A percentile compares a stretch with the other conserved stretches of the same genome.
Conservation (phyloP, 495 filamentous ascomycete genomes). For the Tuber magnatum region DNA sequence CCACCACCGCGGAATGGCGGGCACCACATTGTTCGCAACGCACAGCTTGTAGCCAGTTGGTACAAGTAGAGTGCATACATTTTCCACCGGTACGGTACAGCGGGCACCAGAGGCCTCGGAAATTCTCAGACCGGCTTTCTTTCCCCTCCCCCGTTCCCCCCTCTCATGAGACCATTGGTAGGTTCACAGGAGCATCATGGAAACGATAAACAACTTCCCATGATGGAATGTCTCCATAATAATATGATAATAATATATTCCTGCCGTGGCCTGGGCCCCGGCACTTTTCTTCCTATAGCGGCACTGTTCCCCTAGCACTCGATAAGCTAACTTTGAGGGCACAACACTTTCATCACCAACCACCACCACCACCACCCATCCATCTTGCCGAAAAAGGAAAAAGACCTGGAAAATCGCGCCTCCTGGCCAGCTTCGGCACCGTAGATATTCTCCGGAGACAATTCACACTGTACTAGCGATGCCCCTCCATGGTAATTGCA, state of each 20-base stretch:
- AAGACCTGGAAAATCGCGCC: neutral
- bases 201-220: neutral
- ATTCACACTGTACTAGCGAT: conserved; percentile 4
- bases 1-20: conserved; percentile 12
- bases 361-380: neutral
- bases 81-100: conserved; percentile 5
- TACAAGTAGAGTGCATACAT: conserved; percentile 5
- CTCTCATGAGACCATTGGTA: neutral
- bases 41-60: conserved; percentile 11
- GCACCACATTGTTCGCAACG: conserved; percentile 4
- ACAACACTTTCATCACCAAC: neutral
- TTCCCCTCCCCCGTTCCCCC: neutral
- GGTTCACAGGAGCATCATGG: neutral
- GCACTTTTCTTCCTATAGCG: neutral
- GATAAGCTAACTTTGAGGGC: neutral
- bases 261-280: neutral
- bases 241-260: neutral
- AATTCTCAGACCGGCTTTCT: neutral
- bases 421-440: neutral
- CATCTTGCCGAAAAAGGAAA: neutral
- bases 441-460: conserved; percentile 5
- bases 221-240: neutral
- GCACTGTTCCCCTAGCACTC: neutral
- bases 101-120: neutral
- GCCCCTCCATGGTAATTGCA: conserved; percentile 4